Conservation (phyloP, 176 grass and related monocot genomes). For the Aegilops longissima region DNA sequence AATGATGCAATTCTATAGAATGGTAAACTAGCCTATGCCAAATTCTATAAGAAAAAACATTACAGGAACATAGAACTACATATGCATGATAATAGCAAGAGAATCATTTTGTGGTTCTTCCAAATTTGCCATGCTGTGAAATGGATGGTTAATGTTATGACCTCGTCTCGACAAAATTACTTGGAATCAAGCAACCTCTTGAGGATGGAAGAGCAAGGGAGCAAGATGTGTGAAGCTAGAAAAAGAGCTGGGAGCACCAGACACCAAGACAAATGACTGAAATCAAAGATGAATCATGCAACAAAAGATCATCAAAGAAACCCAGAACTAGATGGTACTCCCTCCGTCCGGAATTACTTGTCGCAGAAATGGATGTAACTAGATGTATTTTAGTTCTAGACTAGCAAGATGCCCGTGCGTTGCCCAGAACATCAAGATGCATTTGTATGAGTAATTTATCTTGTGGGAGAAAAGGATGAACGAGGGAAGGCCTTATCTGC, state of each 20-base stretch:
- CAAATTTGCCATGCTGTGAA: background rate
- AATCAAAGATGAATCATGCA: background rate
- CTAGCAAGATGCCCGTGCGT: too few relatives aligned
- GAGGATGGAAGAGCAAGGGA: background rate
- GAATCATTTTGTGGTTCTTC: background rate
- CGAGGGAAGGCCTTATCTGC: too few relatives aligned
- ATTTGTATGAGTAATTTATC: too few relatives aligned
- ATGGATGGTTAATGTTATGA: background rate
- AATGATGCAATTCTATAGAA: background rate
- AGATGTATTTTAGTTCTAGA: too few relatives aligned
- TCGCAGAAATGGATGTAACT: too few relatives aligned
- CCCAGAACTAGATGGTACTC: background rate
- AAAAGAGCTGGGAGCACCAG: background rate
- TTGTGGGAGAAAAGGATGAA: too few relatives aligned
- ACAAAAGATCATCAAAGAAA: background rate
- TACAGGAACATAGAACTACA: background rate
- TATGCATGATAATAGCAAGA: background rate
- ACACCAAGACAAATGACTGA: background rate
- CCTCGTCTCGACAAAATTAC: background rate
- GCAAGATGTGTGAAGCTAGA: background rate
- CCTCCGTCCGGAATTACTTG: too few relatives aligned
- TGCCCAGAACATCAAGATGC: too few relatives aligned
- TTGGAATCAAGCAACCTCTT: background rate
- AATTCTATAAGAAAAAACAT: background rate
- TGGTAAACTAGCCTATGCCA: background rate